phyloP scores from a whole-genome alignment of 371 early-diverging fungal genomes.

The Batrachochytrium dendrobatidis region DNA sequence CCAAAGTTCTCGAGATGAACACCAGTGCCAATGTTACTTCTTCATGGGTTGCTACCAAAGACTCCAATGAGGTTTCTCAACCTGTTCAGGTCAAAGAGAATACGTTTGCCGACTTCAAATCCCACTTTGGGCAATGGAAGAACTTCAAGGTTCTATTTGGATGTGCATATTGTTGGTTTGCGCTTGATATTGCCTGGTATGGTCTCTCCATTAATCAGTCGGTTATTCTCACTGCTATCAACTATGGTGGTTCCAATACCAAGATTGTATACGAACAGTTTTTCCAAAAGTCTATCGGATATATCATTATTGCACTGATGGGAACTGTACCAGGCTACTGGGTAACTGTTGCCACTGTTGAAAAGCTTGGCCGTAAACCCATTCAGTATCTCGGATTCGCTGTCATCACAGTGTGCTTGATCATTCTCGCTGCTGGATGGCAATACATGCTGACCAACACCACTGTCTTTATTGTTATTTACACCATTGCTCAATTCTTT shows the following conservation, averaged over 20 bases:
- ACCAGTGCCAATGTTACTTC: constrained; percentile 1
- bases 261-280: constrained; percentile 43
- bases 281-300: constrained; percentile 51
- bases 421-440: constrained; percentile 66
- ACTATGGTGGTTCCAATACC: constrained; percentile 45
- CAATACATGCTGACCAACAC: constrained; percentile 27
- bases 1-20: constrained; percentile 41
- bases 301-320: constrained; percentile 66
- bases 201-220: constrained; percentile 78
- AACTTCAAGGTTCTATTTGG: constrained; percentile 71
- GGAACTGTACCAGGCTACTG: constrained; percentile 89
- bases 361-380: constrained; percentile 67
- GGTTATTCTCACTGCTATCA: constrained; percentile 62
- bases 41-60: not conserved
- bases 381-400: constrained; percentile 77
- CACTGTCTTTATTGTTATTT: constrained; percentile 62
- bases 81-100: not conserved
- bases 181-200: constrained; percentile 82
- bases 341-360: constrained; percentile 69
- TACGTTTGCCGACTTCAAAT: constrained; percentile 42
- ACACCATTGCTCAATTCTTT: constrained; percentile 75
- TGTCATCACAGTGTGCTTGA: constrained; percentile 62
- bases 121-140: constrained; percentile 71
- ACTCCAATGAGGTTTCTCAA: constrained; percentile 1
- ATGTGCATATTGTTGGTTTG: constrained; percentile 73